Evolutionary conservation across 2,329 filamentous ascomycete species (phyloP).

Genomic region (Monilinia fructigena): DNA sequence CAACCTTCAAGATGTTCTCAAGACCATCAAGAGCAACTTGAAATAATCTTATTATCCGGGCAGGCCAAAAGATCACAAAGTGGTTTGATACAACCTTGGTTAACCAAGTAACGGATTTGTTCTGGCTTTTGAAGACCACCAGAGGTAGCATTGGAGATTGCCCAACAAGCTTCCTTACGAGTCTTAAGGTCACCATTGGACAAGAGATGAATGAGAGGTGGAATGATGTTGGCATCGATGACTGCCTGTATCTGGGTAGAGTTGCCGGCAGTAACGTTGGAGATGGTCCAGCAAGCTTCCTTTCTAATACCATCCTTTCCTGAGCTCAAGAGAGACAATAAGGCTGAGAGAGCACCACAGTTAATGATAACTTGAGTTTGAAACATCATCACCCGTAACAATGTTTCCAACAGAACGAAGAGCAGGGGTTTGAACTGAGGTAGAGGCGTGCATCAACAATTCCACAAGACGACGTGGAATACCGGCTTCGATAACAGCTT

Average conservation of each 20-base stretch:
- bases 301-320: slow-evolving; percentile 99
- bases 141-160: slow-evolving; percentile 96
- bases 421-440: slow-evolving; percentile 95
- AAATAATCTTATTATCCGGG: slow-evolving; percentile 99
- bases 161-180: slow-evolving; percentile 98
- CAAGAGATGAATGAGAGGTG: slow-evolving; percentile 90
- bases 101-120: slow-evolving; percentile 93
- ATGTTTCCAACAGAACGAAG: slow-evolving; percentile 98
- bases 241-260: slow-evolving; percentile 96
- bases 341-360: slow-evolving; percentile 85
- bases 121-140: slow-evolving; percentile 98
- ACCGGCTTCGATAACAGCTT: slow-evolving; percentile 96
- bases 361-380: slow-evolving; percentile 99
- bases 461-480: slow-evolving; percentile 96
- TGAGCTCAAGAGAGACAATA: slow-evolving; percentile 91
- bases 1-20: slow-evolving; percentile 99
- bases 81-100: slow-evolving; percentile 94
- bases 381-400: slow-evolving; percentile 92
- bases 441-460: slow-evolving; percentile 96
- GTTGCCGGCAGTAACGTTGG: slow-evolving; percentile 97
- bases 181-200: slow-evolving; percentile 99
- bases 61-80: slow-evolving; percentile 92
- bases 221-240: slow-evolving; percentile 95
- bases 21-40: slow-evolving; percentile 96
- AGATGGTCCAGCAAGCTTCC: slow-evolving; percentile 99